A percentile compares a stretch with the other conserved stretches of the same genome.
Conservation (phyloP, 1,284 basidiomycete genomes). For the Heterobasidion parviporum region DNA sequence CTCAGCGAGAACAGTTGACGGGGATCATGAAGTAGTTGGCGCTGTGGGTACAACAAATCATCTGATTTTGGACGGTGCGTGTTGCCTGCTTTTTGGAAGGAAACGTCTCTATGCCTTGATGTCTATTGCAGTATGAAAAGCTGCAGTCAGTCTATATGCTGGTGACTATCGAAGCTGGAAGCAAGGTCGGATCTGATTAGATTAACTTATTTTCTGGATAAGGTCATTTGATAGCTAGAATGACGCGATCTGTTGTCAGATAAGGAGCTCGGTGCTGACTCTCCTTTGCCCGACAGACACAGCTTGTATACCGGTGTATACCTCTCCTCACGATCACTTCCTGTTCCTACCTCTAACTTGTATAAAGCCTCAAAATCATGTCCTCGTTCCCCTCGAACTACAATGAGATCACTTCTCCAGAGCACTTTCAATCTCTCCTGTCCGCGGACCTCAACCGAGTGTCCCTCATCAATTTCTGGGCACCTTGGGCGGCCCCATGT, state of each 20-base stretch:
- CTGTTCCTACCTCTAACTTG: background rate
- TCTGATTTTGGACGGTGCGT: no score
- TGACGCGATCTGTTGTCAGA: background rate
- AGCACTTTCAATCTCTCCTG: constrained; percentile 71
- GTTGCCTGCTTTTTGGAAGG: no score
- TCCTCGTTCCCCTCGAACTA: constrained; percentile 30
- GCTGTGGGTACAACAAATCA: no score
- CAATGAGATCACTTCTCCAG: constrained; percentile 49
- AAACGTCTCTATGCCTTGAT: no score
- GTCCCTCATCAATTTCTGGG: constrained; percentile 90
- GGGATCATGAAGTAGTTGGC: no score
- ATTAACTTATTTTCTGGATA: background rate
- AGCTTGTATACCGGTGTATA: no score
- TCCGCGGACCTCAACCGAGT: constrained; percentile 70
- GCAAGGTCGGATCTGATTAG: no score
- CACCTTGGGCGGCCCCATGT: constrained; percentile 88
- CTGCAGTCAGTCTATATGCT: no score
- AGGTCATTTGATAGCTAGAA: background rate
- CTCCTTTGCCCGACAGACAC: background rate
- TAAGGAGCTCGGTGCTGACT: background rate
- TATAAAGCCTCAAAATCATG: background rate
- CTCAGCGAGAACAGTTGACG: no score
- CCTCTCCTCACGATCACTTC: background rate
- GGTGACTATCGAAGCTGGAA: no score
- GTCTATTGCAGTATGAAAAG: no score